phyloP scores from a whole-genome alignment of 208 protist genomes.

The Leptomonas seymouri region DNA sequence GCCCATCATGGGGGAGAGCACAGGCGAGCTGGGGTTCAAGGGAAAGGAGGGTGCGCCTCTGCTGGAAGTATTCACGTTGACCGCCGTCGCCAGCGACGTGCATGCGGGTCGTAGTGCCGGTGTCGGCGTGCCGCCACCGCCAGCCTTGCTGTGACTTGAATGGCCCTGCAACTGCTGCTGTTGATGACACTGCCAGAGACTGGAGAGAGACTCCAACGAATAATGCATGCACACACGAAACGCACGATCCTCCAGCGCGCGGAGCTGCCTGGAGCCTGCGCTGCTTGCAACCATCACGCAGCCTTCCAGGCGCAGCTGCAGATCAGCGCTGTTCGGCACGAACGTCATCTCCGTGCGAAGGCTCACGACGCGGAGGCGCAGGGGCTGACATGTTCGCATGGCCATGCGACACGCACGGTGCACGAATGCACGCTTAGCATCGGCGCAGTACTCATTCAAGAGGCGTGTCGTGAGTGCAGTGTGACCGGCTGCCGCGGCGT shows the following conservation, averaged over 20 bases:
- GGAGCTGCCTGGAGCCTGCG: slow-evolving; percentile 30
- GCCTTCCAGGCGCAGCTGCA: slow-evolving; percentile 84
- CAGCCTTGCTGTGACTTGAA: slow-evolving; percentile 16
- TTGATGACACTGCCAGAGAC: slow-evolving; percentile 24
- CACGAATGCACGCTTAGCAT: slow-evolving; percentile 82
- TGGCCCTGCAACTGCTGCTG: slow-evolving; percentile 23
- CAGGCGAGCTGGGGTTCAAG: slow-evolving; percentile 19
- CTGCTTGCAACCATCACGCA: slow-evolving; percentile 64
- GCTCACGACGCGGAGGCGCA: slow-evolving; percentile 62
- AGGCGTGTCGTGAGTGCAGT: slow-evolving; percentile 47
- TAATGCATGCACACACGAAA: slow-evolving; percentile 76
- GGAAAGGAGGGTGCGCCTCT: slow-evolving; percentile 11
- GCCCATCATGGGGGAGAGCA: slow-evolving; percentile 15
- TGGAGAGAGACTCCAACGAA: slow-evolving; percentile 30
- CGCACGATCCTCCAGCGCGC: slow-evolving; percentile 57
- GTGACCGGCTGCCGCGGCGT: slow-evolving; percentile 19
- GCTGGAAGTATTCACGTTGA: slow-evolving; percentile 12
- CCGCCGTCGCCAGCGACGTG: slow-evolving; percentile 17
- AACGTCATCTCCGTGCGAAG: slow-evolving; percentile 70
- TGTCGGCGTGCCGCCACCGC: slow-evolving; percentile 4
- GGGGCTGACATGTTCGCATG: slow-evolving; percentile 41
- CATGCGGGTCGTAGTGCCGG: neutral
- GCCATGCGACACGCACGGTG: slow-evolving; percentile 68
- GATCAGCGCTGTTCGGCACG: slow-evolving; percentile 73
- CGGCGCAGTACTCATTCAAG: slow-evolving; percentile 80